Evolutionary conservation across 2,329 filamentous ascomycete genomes (phyloP).

Genomic region (Blumeria hordei): DNA sequence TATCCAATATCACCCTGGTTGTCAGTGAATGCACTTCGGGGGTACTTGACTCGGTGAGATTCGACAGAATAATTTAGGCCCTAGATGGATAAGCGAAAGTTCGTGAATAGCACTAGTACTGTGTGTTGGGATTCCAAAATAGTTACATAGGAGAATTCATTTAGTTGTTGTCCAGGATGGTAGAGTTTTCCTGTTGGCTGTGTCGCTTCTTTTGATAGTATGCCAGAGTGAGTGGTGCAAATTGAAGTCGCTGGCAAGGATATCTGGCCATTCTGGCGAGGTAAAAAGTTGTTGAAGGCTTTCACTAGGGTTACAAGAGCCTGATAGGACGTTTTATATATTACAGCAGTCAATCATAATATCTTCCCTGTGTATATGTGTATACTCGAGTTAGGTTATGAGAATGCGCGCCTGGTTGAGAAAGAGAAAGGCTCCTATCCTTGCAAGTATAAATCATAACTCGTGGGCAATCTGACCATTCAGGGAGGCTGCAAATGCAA

Average conservation of each 20-base stretch:
- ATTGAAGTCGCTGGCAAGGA: neutral
- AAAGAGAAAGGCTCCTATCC: neutral
- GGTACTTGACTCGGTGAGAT: too few species aligned
- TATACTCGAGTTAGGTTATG: neutral
- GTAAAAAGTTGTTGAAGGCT: neutral
- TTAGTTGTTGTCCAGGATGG: neutral
- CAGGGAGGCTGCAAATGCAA: neutral
- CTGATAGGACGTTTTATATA: neutral
- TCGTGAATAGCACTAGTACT: too few species aligned
- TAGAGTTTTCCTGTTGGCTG: neutral
- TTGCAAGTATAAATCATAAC: neutral
- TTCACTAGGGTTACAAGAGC: neutral
- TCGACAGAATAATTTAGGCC: too few species aligned
- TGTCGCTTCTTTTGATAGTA: neutral
- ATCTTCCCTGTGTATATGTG: neutral
- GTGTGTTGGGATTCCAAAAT: too few species aligned
- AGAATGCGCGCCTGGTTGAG: neutral
- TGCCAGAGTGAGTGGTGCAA: neutral
- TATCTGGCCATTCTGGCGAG: neutral
- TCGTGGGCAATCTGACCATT: neutral
- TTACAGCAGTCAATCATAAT: neutral
- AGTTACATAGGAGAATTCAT: too few species aligned
- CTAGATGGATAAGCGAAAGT: too few species aligned
- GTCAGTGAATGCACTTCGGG: too few species aligned
- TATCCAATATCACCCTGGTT: too few species aligned